phyloP scores from a whole-genome alignment of 768 basidiomycete genomes.

The Tylopilus rubrobrunneus region DNA sequence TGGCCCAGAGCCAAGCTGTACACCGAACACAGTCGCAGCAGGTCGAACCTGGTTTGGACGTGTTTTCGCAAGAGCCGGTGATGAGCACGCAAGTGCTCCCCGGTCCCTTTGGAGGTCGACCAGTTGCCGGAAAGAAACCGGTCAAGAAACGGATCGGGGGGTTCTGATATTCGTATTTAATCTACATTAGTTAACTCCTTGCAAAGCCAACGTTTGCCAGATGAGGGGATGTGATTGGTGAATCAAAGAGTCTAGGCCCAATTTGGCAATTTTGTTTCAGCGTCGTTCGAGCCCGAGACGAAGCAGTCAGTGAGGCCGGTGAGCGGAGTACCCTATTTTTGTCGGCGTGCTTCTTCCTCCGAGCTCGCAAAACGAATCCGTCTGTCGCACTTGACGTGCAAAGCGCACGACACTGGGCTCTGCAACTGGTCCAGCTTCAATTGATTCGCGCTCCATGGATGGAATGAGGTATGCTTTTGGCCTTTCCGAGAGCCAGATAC shows the following conservation, averaged over 20 bases:
- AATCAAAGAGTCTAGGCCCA: not conserved
- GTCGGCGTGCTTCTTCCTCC: constrained; percentile 17
- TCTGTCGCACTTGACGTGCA: constrained; percentile 44
- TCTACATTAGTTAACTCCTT: not conserved
- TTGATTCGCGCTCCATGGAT: constrained; percentile 67
- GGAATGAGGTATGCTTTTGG: constrained; percentile 51
- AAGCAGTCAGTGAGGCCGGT: constrained; percentile 8
- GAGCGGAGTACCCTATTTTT: constrained; percentile 22
- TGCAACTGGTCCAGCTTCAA: constrained; percentile 55
- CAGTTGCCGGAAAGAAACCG: constrained; percentile 42
- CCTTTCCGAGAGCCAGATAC: not conserved
- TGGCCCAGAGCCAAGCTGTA: constrained; percentile 8
- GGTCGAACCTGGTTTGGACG: constrained; percentile 3
- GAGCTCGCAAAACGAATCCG: constrained; percentile 11
- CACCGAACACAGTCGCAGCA: constrained; percentile 19
- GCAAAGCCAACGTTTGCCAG: not conserved
- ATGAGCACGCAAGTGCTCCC: constrained; percentile 69
- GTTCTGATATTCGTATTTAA: constrained; percentile 42
- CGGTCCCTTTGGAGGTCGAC: constrained; percentile 67
- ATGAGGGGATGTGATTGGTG: not conserved
- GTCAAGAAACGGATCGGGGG: constrained; percentile 71
- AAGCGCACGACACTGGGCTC: constrained; percentile 68
- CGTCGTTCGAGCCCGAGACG: not conserved
- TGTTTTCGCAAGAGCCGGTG: constrained; percentile 42
- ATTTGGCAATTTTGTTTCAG: constrained; percentile 25